Evolutionary conservation across 140 eudicot genomes (phyloP), one percentile per base, ranked within the genome.

Genomic region (Oenanthe javanica): DNA sequence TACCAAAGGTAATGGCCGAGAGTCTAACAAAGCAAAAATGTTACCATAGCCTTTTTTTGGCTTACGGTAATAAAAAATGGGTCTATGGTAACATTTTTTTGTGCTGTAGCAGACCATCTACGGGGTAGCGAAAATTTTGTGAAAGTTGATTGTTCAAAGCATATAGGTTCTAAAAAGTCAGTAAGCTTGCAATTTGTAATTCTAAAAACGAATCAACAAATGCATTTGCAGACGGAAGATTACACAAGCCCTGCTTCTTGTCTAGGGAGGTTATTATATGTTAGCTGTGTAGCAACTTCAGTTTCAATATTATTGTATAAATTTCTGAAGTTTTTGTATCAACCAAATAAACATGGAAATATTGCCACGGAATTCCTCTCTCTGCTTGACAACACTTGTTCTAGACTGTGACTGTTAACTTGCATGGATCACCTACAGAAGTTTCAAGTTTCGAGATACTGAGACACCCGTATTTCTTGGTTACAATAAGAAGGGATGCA

Each of bases 81-180:
- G 31, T 31, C 31, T 31, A 31, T 31, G 31, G 31, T 31, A 31
- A 31, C 31, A 31, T 31, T 31, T 31, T 31, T 31, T 31, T 31
- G 31, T 31, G 31, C 31, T 31, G 31, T 31, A 31, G 31, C 31
- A 31, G 31, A 31, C 31, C 31, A 31, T 31, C 31, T 31, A 31
- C 31, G 31, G 31, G 31, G 31, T 31, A 31, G 31, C 31, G 31
- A 31, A 31, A 31, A 31, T 31, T 79, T 43, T 45, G 73, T 71
- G 23, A 50, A 3, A 54, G n/a, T 21, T 16, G n/a, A 54, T 52
- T 6, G 1, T 52, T 52, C 59, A 15, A 15, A 54, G 69, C 48
- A 19, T 67, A 71, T 74, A 84, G 27, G 70, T 42, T 80, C 84
- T 18, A 77, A 80, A 47, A 38, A 42, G 67, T 47, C 64, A n/a